Conservation (phyloP, 768 basidiomycete genomes). For the Collybia mongolica region DNA sequence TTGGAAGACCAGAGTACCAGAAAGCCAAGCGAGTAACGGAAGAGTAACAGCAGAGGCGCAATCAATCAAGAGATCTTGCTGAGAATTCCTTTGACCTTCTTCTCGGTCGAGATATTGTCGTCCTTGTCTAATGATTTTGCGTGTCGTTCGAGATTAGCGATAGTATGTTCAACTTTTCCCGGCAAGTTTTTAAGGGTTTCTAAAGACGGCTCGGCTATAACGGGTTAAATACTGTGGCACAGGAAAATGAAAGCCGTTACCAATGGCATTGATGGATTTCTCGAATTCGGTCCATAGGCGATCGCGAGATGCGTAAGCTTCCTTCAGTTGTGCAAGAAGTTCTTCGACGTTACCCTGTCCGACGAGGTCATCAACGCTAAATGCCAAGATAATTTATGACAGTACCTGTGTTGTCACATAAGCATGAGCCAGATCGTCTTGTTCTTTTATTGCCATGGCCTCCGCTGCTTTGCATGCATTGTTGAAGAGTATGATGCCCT, state of each 20-base stretch:
- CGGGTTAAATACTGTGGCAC: slow-evolving; percentile 5
- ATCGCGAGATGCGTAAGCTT: slow-evolving; percentile 47
- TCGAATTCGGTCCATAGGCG: slow-evolving; percentile 51
- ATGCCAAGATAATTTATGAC: slow-evolving; percentile 7
- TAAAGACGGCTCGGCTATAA: slow-evolving; percentile 42
- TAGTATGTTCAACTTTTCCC: slow-evolving; percentile 48
- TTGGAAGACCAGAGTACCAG: background rate
- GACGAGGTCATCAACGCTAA: slow-evolving; percentile 5
- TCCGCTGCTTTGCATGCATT: slow-evolving; percentile 56
- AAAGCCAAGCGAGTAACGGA: background rate
- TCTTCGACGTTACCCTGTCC: slow-evolving; percentile 40
- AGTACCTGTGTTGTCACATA: slow-evolving; percentile 44
- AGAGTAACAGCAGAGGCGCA: background rate
- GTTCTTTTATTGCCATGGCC: slow-evolving; percentile 36
- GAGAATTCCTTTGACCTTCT: slow-evolving; percentile 28
- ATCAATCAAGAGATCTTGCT: slow-evolving; percentile 16
- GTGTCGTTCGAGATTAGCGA: slow-evolving; percentile 54
- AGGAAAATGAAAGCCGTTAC: slow-evolving; percentile 30
- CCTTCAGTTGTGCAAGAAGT: slow-evolving; percentile 44
- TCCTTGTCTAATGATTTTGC: slow-evolving; percentile 41
- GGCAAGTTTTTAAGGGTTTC: slow-evolving; percentile 45
- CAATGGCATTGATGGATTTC: slow-evolving; percentile 39
- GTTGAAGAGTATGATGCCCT: slow-evolving; percentile 53
- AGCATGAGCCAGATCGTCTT: slow-evolving; percentile 37
- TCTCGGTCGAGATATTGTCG: slow-evolving; percentile 20